Base-by-base conservation (phyloP, 257 asterid species). In the Paraleonurus japonicus region DNA sequence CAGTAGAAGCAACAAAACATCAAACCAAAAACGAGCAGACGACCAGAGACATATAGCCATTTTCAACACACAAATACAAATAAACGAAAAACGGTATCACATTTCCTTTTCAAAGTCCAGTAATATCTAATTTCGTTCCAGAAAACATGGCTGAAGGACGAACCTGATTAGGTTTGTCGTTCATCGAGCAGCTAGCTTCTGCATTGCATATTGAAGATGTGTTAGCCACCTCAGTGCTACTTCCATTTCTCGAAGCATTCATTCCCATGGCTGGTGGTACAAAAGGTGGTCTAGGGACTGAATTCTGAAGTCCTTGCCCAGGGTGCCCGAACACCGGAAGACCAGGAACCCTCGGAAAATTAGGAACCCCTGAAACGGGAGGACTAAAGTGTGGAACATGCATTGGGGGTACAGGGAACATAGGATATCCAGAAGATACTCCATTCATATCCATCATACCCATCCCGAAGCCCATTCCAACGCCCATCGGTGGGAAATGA, bases 401-500 rank as follows among this genome's bases (percentile, higher is more conserved):
- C 80, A 88, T 73, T 7, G 85, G 78, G 3, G 85, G 75, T 16
- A 81, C 77, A 0, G 96, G 92, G 74, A 66, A 85, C 45, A 85
- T 67, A 16, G 97, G 89, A 80, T 47, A 81, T 57, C 85, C 78
- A 0, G 86, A 86, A 61, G 91, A 39, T 81, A 86, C 84, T 58
- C 84, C 82, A 32, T 79, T 84, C 93, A 90, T 87, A 78, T 90
- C 95, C 33, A 80, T 55, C 92, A 92, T 90, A 64, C 95, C 88
- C 88, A 88, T 84, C 33, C 96, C 93, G 23, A 45, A 84, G 26
- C 95, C 92, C 85, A 91, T 70, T 54, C 96, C 95, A 19, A 78
- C 23, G 9, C 95, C 89, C 91, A 94, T 71, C 26, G 87, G 81
- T 20, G 92, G 73, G 79, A 81, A 89, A 77, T 85, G 97, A 75